phyloP scores from a whole-genome alignment of 306 rosid species.

The Acacia melanoxylon region DNA sequence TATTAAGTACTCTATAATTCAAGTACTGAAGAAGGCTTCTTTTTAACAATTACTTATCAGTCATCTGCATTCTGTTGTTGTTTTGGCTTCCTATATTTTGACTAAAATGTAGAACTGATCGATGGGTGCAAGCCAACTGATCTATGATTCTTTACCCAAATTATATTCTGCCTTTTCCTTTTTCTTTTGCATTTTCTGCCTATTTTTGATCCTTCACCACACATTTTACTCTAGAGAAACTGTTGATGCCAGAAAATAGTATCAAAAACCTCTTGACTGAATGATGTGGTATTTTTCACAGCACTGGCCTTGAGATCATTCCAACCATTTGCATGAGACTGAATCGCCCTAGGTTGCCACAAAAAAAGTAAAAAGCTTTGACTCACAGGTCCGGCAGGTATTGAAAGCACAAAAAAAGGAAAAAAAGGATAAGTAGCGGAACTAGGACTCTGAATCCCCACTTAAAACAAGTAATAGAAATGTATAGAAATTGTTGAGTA shows the following conservation, averaged over 20 bases:
- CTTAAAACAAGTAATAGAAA: neutral
- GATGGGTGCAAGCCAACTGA: neutral
- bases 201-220: neutral
- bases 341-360: neutral
- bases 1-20: neutral
- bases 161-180: neutral
- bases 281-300: neutral
- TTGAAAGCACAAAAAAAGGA: neutral
- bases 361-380: neutral
- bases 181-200: neutral
- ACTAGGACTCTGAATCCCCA: neutral
- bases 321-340: neutral
- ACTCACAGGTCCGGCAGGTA: neutral
- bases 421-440: neutral
- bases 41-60: neutral
- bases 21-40: neutral
- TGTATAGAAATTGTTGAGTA: neutral
- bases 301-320: neutral
- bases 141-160: neutral
- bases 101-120: neutral
- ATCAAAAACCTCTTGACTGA: neutral
- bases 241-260: neutral
- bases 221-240: neutral
- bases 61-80: neutral
- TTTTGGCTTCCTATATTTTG: slow-evolving; percentile 6